phyloP scores from a whole-genome alignment of 805 yeast genomes.

The Ogataea sp. region DNA sequence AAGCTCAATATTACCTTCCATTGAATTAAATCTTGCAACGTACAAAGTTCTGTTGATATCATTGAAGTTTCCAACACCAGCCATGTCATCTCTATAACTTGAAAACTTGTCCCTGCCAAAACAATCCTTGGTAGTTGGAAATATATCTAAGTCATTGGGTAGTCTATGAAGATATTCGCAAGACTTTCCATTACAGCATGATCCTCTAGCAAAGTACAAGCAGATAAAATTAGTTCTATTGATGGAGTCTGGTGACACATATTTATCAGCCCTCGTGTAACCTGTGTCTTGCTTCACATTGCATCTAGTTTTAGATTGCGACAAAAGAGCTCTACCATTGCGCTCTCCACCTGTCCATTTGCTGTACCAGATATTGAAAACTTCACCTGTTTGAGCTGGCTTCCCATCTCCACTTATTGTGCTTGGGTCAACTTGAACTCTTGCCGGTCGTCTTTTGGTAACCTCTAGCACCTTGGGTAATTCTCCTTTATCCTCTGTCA shows the following conservation, averaged over 20 bases:
- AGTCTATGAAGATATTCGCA: constrained; percentile 76
- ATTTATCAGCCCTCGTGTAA: constrained; percentile 57
- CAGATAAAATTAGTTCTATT: constrained; percentile 47
- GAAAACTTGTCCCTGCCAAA: constrained; percentile 86
- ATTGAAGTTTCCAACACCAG: constrained; percentile 81
- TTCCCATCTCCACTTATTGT: constrained; percentile 45
- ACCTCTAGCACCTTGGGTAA: too few relatives aligned
- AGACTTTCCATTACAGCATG: constrained; percentile 69
- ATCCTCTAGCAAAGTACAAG: constrained; percentile 80
- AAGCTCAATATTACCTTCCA: constrained; percentile 28
- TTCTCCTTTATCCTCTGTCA: not conserved
- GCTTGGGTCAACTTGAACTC: constrained; percentile 64
- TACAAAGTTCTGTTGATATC: constrained; percentile 66
- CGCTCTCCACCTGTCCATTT: constrained; percentile 80
- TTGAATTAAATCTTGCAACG: constrained; percentile 50
- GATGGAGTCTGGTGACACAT: constrained; percentile 19
- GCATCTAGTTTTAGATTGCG: constrained; percentile 51
- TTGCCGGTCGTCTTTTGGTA: too few relatives aligned
- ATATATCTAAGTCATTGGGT: constrained; percentile 54
- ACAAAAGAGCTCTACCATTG: constrained; percentile 28
- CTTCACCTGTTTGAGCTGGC: constrained; percentile 76
- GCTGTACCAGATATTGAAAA: constrained; percentile 81
- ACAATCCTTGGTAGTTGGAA: constrained; percentile 68
- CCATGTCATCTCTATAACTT: constrained; percentile 85
- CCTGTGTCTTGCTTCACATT: constrained; percentile 63